Base-by-base conservation (phyloP, 345 rosid species). In the Reutealis trisperma region DNA sequence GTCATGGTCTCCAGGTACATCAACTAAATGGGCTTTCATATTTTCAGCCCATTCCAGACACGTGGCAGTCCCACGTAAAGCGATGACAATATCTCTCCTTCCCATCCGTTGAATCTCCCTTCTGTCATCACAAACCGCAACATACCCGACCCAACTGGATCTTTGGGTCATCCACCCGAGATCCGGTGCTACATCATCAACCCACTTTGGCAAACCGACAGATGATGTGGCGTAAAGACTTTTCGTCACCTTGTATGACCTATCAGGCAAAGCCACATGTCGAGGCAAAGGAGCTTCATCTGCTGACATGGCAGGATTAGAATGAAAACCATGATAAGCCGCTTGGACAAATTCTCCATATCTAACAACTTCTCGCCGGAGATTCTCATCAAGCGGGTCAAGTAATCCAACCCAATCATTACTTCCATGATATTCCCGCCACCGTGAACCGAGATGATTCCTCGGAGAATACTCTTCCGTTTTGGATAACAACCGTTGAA, bases 11-110 rank as follows among this genome's bases (percentile, higher is more conserved):
- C 70, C 72, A 2, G 52, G 22, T 42, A 78, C 55, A 18, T 70
- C 77, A 0, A 71, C 81, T 16, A 82, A 74, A 14, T 90, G 86
- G 73, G 92, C 89, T 55, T 97, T 82, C 41, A 96, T 72, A 64
- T 96, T 93, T 84, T 96, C 98, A 0, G 97, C 96, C 99, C 99
- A 96, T 54, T 96, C 99, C 13, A 93, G 92, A 49, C 96, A 96
- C 51, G 99, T 96, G 32, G 97, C 71, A 0, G 98, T 96, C n/a
- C 99, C 99, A 0, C 99, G 97, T 13, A 96, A 79, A 2, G 98
- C 92, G 76, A 96, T 92, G n/a, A 93, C 90, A 1, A 96, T 92
- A 58, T 96, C 98, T 49, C 99, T 85, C 79, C 99, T 87, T 0
- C 98, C 98, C 98, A 96, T 90, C 78, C 99, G 91, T 75, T 89